Conservation (phyloP, 148 eudicot species). For the Tetragonia tetragonoides region DNA sequence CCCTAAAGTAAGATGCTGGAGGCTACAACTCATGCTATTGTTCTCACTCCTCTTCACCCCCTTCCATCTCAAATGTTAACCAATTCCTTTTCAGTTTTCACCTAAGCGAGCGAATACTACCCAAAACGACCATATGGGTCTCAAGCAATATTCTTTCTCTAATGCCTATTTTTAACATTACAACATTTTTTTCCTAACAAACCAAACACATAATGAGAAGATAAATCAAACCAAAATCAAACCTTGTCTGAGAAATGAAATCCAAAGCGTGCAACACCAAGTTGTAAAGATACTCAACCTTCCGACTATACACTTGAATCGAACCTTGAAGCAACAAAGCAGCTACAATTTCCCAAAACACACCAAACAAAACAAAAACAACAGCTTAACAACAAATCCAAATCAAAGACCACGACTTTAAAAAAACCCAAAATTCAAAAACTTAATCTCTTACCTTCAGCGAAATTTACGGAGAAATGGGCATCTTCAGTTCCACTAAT, state of each 20-base stretch:
- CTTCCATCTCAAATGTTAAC: background rate
- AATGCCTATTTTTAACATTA: too few relatives aligned
- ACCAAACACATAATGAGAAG: background rate
- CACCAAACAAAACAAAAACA: background rate
- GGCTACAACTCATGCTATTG: background rate
- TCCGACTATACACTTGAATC: conserved; percentile 82
- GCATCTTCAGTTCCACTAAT: conserved; percentile 40
- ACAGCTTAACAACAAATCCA: background rate
- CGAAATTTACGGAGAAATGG: conserved; percentile 63
- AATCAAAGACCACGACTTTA: conserved; percentile 6
- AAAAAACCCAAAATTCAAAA: background rate
- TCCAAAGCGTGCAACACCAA: conserved; percentile 84
- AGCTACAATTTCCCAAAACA: conserved; percentile 49
- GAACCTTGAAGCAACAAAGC: conserved; percentile 90
- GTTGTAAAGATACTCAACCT: conserved; percentile 88
- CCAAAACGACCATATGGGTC: background rate
- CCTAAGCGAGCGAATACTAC: background rate
- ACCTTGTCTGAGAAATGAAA: conserved; percentile 77
- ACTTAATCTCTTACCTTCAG: conserved; percentile 51
- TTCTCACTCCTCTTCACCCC: background rate
- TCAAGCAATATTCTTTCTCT: background rate
- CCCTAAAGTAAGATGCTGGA: background rate
- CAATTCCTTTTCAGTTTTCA: background rate
- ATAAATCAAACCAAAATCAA: conserved; percentile 11
- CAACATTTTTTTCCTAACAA: background rate